These are phyloP conservation scores for Colletotrichum tropicale DNA, from an alignment of 2,329 filamentous ascomycete genomes.

Conservation along the genomic window DNA sequence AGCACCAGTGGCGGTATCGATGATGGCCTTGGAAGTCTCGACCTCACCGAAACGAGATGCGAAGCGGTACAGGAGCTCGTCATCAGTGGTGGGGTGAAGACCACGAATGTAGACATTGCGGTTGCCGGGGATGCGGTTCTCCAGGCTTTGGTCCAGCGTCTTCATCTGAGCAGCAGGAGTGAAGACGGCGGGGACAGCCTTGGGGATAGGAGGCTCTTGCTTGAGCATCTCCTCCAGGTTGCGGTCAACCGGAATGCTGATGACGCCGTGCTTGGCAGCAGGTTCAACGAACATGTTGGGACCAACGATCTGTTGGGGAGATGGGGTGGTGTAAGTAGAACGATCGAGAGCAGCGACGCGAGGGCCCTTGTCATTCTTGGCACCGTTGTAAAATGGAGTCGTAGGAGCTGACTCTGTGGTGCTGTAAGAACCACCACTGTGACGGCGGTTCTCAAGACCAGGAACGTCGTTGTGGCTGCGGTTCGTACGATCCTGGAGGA, in stretches of 20 bases:
- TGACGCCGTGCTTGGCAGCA: slow-evolving; percentile 42
- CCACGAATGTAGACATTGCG: slow-evolving; percentile 99
- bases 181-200: slow-evolving; percentile 87
- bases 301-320: slow-evolving; percentile 63
- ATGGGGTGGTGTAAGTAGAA: slow-evolving; percentile 70
- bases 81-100: slow-evolving; percentile 92
- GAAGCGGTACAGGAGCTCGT: slow-evolving; percentile 84
- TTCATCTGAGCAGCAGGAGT: slow-evolving; percentile 85
- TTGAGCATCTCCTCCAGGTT: slow-evolving; percentile 69
- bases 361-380: slow-evolving; percentile 64
- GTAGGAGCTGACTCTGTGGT: slow-evolving; percentile 70
- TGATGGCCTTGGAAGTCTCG: slow-evolving; percentile 97
- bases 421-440: slow-evolving; percentile 61
- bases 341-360: slow-evolving; percentile 65
- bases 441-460: slow-evolving; percentile 66
- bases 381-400: slow-evolving; percentile 67
- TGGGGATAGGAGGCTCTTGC: slow-evolving; percentile 82
- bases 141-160: slow-evolving; percentile 90
- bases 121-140: slow-evolving; percentile 89
- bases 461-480: slow-evolving; percentile 60
- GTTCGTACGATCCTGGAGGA: slow-evolving; percentile 50
- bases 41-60: slow-evolving; percentile 90
- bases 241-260: slow-evolving; percentile 44
- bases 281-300: slow-evolving; percentile 42
- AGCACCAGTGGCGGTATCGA: slow-evolving; percentile 88